Evolutionary conservation across 2,329 filamentous ascomycete genomes (phyloP).

Genomic region (Trichoderma arundinaceum): DNA sequence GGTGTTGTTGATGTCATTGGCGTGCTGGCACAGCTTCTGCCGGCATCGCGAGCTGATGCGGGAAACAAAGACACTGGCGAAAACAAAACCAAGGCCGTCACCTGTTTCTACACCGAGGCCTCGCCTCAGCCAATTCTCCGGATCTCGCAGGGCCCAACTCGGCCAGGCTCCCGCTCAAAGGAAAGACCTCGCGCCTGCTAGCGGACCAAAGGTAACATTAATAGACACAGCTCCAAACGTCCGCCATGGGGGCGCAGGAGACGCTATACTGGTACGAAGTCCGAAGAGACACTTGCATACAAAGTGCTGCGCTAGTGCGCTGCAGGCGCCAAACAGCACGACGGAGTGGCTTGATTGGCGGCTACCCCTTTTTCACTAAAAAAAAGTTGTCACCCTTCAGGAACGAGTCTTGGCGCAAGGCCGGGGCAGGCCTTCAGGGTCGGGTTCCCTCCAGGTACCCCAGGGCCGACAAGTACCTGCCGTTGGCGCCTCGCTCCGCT

Average conservation of each 20-base stretch:
- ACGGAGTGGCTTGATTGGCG: conserved; percentile 27
- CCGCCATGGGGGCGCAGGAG: neutral
- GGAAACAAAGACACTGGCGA: neutral
- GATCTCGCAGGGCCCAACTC: neutral
- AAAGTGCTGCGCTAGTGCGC: neutral
- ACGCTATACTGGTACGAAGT: neutral
- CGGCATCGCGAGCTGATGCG: neutral
- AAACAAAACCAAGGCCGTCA: too few relatives aligned
- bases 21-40: neutral
- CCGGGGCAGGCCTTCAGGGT: neutral
- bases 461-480: conserved; percentile 4
- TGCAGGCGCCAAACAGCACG: conserved; percentile 15
- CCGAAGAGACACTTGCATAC: neutral
- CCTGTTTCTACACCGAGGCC: conserved; percentile 15
- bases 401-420: conserved; percentile 30
- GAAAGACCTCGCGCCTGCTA: too few relatives aligned
- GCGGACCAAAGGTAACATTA: too few relatives aligned
- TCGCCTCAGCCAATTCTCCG: neutral
- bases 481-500: neutral
- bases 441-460: conserved; percentile 14
- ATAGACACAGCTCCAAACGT: neutral
- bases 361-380: conserved; percentile 30
- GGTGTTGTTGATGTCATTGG: conserved; percentile 24
- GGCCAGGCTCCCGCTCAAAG: too few relatives aligned
- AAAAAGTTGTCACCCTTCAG: conserved; percentile 30